Conservation (phyloP, 768 basidiomycete genomes). For the Lentinus tigrinus region DNA sequence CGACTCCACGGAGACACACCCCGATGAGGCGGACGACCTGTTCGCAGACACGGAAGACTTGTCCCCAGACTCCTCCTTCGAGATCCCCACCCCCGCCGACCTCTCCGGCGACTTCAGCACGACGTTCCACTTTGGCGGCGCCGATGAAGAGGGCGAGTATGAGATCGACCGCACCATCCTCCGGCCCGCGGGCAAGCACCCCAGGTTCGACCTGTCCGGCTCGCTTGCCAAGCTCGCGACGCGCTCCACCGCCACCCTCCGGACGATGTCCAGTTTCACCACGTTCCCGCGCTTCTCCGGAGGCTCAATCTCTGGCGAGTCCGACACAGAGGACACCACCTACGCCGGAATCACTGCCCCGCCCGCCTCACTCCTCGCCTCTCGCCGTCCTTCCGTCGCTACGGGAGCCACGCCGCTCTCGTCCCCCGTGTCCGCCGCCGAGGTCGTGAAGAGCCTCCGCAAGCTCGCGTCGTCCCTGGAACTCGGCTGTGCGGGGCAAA, state of each 20-base stretch:
- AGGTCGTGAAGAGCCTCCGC: constrained; percentile 12
- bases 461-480: constrained; percentile 1
- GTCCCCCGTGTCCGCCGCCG: neutral
- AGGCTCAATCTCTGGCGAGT: neutral
- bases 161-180: constrained; percentile 12
- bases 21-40: constrained; percentile 1
- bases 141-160: constrained; percentile 7
- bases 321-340: neutral
- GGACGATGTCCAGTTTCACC: neutral
- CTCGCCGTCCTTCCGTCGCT: neutral
- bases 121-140: constrained; percentile 3
- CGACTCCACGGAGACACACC: neutral
- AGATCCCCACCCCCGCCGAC: neutral
- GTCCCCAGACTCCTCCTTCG: neutral
- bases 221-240: constrained; percentile 3
- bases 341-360: neutral
- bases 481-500: neutral
- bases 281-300: neutral
- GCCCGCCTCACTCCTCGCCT: neutral
- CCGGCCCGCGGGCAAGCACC: neutral
- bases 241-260: constrained; percentile 5
- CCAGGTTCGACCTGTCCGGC: neutral
- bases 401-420: neutral
- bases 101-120: neutral
- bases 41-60: neutral